phyloP scores from a whole-genome alignment of 192 early-diverging fungal species.

The Entomortierella chlamydospora region DNA sequence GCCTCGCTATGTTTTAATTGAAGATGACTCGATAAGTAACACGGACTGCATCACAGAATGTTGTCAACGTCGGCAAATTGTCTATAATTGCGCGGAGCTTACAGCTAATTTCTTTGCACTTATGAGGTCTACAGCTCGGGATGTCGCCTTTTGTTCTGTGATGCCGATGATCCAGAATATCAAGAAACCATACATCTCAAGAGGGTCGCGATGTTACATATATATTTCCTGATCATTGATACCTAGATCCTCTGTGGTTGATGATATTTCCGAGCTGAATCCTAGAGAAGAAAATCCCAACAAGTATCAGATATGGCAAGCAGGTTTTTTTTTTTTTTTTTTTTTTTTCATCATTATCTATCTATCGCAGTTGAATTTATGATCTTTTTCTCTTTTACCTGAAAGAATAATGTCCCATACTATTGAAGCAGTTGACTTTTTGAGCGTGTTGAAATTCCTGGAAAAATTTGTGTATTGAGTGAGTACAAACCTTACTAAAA shows the following conservation, averaged over 20 bases:
- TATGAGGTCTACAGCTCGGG: constrained; percentile 52
- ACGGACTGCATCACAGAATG: neutral
- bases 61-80: neutral
- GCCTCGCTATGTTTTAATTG: constrained; percentile 30
- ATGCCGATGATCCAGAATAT: constrained; percentile 83
- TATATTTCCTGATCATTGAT: constrained; percentile 78
- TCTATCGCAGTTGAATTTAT: too few species aligned
- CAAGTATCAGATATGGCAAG: too few species aligned
- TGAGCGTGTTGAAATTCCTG: constrained; percentile 44
- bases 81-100: neutral
- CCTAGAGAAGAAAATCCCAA: constrained; percentile 48
- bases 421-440: constrained; percentile 40
- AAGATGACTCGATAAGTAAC: too few species aligned
- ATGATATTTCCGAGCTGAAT: constrained; percentile 73
- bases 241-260: constrained; percentile 69
- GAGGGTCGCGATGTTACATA: constrained; percentile 67
- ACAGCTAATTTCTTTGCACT: constrained; percentile 34
- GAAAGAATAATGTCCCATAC: constrained; percentile 55
- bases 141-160: constrained; percentile 68
- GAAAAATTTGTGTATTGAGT: too few species aligned
- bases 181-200: constrained; percentile 89
- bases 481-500: too few species aligned
- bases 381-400: too few species aligned
- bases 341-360: too few species aligned
- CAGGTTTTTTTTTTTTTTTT: too few species aligned